Evolutionary conservation across 306 rosid genomes (phyloP), one percentile per base, ranked within the genome.

Genomic region (Aeschynomene evenia): DNA sequence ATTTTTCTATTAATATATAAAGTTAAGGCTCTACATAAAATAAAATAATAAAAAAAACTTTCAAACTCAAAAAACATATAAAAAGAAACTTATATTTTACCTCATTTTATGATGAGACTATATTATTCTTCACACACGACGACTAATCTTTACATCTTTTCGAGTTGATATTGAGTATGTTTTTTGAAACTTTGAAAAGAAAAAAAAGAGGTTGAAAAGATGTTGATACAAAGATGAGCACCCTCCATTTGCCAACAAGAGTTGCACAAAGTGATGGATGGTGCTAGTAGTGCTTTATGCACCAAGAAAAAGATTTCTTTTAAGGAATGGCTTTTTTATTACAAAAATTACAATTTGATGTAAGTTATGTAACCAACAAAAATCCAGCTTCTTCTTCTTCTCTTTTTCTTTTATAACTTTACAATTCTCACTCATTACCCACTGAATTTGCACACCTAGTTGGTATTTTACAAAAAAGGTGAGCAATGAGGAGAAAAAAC

Each of bases 391-490:
- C 85, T 83, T 43, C 3, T 42, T 43, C 1, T 12, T 9, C 14
- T 39, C 3, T 43, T 43, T 39, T 39, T 9, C 2, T 4, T 0
- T 9, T 9, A 85, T 83, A 86, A 54, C 94, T 93, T 88, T 90
- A 90, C 96, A 92, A 60, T 68, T 87, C 86, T 78, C 79, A 50
- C 63, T 78, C 79, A 50, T 61, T 80, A 80, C 89, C 79, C 81
- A 52, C 80, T 66, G 43, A 56, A 75, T 80, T n/a, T 77, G 81
- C 81, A 82, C 85, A 84, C 80, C 75, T 75, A 71, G 66, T 52
- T 84, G 72, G 70, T 53, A 59, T 76, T 73, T 87, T 65, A 84
- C 88, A 72, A 33, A 72, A 33, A 63, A 73, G 78, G 91, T 37
- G 84, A 80, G 68, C 28, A 78, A 70, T 75, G 75, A 55, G 69